Percentiles rank a stretch among this genome's conserved stretches.
phyloP scores from a whole-genome alignment of 257 asterid genomes.

The Haberlea rhodopensis region DNA sequence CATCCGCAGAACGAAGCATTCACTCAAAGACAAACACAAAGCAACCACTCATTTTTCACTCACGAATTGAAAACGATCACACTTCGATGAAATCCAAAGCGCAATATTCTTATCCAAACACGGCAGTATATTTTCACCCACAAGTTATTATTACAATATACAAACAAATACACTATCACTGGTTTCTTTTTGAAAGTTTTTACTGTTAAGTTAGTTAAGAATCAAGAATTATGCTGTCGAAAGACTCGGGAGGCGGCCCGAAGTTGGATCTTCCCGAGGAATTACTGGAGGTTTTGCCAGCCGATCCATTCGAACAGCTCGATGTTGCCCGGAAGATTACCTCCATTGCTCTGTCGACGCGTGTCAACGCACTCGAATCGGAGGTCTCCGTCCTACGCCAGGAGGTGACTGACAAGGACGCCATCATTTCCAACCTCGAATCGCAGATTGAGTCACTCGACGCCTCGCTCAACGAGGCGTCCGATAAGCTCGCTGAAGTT shows the following conservation, averaged over 20 bases:
- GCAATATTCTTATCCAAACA: conserved; percentile 34
- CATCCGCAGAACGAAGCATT: conserved; percentile 7
- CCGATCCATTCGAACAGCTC: conserved; percentile 92
- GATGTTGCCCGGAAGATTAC: conserved; percentile 91
- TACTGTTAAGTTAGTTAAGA: neutral
- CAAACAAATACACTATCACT: too few relatives aligned
- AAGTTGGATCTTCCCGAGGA: conserved; percentile 84
- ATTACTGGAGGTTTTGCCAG: conserved; percentile 60
- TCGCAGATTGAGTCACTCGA: conserved; percentile 76
- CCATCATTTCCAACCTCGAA: conserved; percentile 63
- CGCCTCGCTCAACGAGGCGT: conserved; percentile 48
- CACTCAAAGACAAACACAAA: neutral
- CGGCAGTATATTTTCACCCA: conserved; percentile 18
- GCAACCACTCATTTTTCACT: conserved; percentile 19
- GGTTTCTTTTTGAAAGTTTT: neutral
- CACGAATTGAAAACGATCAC: neutral
- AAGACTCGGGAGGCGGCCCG: conserved; percentile 35
- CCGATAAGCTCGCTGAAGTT: conserved; percentile 54
- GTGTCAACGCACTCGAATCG: conserved; percentile 76
- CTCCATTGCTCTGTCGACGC: conserved; percentile 90
- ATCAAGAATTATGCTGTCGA: conserved; percentile 40
- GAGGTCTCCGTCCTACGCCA: conserved; percentile 65
- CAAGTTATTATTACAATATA: conserved; percentile 14
- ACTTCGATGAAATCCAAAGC: neutral
- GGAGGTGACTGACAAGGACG: conserved; percentile 60